These are phyloP conservation scores for Boletus rubroflammeus DNA, from an alignment of 768 basidiomycete genomes.

Conservation along the genomic window DNA sequence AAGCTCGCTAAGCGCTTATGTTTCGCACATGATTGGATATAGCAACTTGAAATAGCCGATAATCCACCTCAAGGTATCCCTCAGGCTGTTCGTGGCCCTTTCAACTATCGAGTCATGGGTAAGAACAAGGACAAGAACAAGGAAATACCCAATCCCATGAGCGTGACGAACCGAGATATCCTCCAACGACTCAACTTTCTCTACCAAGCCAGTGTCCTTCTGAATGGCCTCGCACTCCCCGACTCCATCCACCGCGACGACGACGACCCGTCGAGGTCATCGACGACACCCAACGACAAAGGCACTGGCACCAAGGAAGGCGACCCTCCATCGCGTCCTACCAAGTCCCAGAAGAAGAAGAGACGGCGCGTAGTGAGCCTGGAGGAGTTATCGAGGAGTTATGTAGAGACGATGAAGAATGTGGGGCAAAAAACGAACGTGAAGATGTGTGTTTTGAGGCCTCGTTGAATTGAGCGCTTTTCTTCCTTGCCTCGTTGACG, in stretches of 20 bases:
- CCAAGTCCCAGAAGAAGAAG: conserved; percentile 10
- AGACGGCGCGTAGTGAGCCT: conserved; percentile 31
- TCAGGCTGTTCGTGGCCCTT: not conserved
- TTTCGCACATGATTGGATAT: not conserved
- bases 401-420: conserved; percentile 60
- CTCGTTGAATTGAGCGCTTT: not conserved
- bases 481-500: not conserved
- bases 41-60: too few species aligned
- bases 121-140: conserved; percentile 60
- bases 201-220: conserved; percentile 73
- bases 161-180: conserved; percentile 65
- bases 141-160: conserved; percentile 53
- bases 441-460: conserved; percentile 52
- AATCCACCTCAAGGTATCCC: not conserved
- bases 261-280: not conserved
- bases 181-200: conserved; percentile 83
- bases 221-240: conserved; percentile 38
- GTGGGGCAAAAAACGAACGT: conserved; percentile 77
- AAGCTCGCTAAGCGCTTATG: not conserved
- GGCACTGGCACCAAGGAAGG: not conserved
- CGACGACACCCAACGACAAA: not conserved
- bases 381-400: conserved; percentile 59
- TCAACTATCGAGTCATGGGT: conserved; percentile 45
- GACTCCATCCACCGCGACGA: not conserved
- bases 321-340: not conserved